Conservation (phyloP, 179 eudicot genomes). For the Drosera spatulata region DNA sequence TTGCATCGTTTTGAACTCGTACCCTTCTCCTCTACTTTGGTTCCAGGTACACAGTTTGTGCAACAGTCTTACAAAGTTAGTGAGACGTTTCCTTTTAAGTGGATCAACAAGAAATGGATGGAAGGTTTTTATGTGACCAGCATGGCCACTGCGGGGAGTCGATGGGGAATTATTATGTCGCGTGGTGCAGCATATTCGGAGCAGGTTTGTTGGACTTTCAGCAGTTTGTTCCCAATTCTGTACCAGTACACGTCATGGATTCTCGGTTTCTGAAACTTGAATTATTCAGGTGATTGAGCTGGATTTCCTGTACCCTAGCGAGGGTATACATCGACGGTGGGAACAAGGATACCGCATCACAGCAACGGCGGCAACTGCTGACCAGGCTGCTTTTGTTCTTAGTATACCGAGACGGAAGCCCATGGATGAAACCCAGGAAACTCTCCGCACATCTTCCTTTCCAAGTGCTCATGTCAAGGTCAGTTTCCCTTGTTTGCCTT, state of each 20-base stretch:
- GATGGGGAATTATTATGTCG: constrained; percentile 96
- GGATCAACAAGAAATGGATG: constrained; percentile 94
- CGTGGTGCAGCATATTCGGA: constrained; percentile 78
- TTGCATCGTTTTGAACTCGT: no score
- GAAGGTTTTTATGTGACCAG: constrained; percentile 85
- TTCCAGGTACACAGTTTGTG: constrained; percentile 56
- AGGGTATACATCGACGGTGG: constrained; percentile 90
- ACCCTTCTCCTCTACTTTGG: no score
- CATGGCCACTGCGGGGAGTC: constrained; percentile 87
- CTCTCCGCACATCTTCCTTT: constrained; percentile 83
- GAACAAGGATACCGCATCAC: constrained; percentile 84
- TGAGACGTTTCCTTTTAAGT: constrained; percentile 84
- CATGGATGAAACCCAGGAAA: constrained; percentile 87
- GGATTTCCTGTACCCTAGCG: constrained; percentile 91
- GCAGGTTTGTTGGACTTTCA: constrained; percentile 34
- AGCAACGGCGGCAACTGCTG: constrained; percentile 74
- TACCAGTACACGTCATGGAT: no score
- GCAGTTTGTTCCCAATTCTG: no score
- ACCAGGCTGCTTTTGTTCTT: constrained; percentile 78
- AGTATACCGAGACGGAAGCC: constrained; percentile 77
- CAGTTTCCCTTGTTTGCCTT: neutral
- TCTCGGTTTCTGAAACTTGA: no score
- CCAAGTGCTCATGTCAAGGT: constrained; percentile 99
- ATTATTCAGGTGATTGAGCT: constrained; percentile 24
- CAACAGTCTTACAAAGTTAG: constrained; percentile 97